phyloP scores from a whole-genome alignment of 139 green algal species.

The Desmodesmus armatus region DNA sequence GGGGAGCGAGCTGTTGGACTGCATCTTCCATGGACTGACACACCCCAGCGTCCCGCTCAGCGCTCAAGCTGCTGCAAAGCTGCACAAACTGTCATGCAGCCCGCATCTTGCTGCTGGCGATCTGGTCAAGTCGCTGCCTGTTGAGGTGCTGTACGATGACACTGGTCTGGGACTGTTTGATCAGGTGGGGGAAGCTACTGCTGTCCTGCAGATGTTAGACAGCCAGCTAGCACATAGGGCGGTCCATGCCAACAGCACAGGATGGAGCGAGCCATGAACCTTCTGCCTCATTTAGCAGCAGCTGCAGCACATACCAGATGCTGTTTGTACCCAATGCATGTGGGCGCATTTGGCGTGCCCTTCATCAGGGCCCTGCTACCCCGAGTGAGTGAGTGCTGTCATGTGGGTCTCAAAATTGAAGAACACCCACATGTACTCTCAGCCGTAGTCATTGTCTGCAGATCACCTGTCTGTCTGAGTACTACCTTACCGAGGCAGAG shows the following conservation, averaged over 20 bases:
- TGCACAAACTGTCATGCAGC: neutral
- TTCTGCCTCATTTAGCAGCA: neutral
- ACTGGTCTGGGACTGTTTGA: constrained; percentile 27
- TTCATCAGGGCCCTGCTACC: too few relatives aligned
- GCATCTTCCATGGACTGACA: neutral
- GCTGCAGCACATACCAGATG: too few relatives aligned
- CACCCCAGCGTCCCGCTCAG: constrained; percentile 17
- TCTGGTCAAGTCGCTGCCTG: constrained; percentile 16
- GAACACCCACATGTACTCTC: too few relatives aligned
- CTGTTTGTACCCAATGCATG: too few relatives aligned
- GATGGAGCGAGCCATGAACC: too few relatives aligned
- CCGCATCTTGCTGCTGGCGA: neutral
- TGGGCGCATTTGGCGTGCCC: too few relatives aligned
- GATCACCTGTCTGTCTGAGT: constrained; percentile 25
- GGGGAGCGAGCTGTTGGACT: neutral
- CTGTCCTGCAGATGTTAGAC: too few relatives aligned
- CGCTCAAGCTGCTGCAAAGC: neutral
- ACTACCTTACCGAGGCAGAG: constrained; percentile 37
- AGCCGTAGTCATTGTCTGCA: too few relatives aligned
- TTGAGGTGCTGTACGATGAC: constrained; percentile 39
- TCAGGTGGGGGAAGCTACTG: too few relatives aligned
- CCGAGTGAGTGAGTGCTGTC: too few relatives aligned
- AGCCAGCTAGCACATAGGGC: constrained; percentile 1
- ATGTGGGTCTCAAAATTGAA: too few relatives aligned
- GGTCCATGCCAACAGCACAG: neutral